Conservation (phyloP, 2,329 filamentous ascomycete species). For the Cytospora mali region DNA sequence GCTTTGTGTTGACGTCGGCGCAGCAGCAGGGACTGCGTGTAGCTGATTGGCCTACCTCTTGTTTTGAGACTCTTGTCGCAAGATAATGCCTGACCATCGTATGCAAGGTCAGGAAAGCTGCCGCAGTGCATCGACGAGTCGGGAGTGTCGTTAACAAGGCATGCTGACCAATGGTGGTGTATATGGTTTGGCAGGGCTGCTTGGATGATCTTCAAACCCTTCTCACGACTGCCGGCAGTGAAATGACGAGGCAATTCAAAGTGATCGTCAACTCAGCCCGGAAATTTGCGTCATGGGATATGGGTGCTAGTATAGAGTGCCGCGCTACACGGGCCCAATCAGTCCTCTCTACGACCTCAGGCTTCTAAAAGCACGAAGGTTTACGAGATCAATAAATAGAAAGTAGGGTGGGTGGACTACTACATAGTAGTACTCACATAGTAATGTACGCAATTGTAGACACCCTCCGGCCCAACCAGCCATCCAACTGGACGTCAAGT, state of each 20-base stretch:
- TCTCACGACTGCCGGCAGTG: slow-evolving; percentile 12
- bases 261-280: background rate
- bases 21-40: background rate
- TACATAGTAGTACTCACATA: background rate
- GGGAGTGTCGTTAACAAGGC: slow-evolving; percentile 3
- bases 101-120: slow-evolving; percentile 12
- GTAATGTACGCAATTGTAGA: too few relatives aligned
- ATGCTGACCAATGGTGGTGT: slow-evolving; percentile 15
- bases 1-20: slow-evolving; percentile 11
- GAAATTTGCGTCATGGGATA: background rate
- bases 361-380: slow-evolving; percentile 10
- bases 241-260: slow-evolving; percentile 15
- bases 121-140: background rate
- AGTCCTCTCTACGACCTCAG: slow-evolving; percentile 9
- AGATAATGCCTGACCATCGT: background rate
- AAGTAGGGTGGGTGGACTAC: slow-evolving; percentile 11
- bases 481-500: slow-evolving; percentile 7
- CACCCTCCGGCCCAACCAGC: slow-evolving; percentile 12
- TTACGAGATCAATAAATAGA: slow-evolving; percentile 14
- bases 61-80: slow-evolving; percentile 7
- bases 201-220: slow-evolving; percentile 9
- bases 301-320: slow-evolving; percentile 1
- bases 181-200: slow-evolving; percentile 2
- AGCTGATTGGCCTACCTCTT: slow-evolving; percentile 1
- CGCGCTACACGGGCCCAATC: slow-evolving; percentile 24